These are phyloP conservation scores for Rubia yunnanensis DNA, from an alignment of 257 asterid genomes.

Conservation along the genomic window DNA sequence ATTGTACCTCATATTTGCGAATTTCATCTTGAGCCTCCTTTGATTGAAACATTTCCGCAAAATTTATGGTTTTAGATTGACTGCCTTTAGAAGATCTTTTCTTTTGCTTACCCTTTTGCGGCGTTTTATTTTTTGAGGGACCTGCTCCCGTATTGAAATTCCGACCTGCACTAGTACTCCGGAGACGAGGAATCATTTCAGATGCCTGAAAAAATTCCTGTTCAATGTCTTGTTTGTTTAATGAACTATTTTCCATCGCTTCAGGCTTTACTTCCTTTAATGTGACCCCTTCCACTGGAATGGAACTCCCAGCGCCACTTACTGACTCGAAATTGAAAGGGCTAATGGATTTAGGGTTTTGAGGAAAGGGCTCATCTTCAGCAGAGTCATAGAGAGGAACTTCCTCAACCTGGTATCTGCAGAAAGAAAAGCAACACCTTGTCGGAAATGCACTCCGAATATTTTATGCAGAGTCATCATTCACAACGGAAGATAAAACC, in stretches of 20 bases:
- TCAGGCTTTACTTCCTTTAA: constrained; percentile 28
- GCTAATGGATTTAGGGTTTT: constrained; percentile 23
- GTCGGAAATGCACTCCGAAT: neutral
- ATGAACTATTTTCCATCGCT: constrained; percentile 21
- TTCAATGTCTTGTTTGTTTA: constrained; percentile 24
- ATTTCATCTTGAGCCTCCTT: constrained; percentile 67
- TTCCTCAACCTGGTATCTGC: constrained; percentile 80
- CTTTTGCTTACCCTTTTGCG: constrained; percentile 32
- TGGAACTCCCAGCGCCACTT: constrained; percentile 15
- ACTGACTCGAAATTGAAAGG: constrained; percentile 26
- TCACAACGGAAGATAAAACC: neutral
- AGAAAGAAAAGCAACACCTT: constrained; percentile 16
- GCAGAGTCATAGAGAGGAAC: constrained; percentile 92
- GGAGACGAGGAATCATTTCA: constrained; percentile 49
- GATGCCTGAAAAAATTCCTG: constrained; percentile 36
- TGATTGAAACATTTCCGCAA: constrained; percentile 55
- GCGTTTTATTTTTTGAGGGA: constrained; percentile 50
- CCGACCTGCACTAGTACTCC: constrained; percentile 49
- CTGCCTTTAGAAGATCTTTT: constrained; percentile 38
- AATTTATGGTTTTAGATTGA: constrained; percentile 40
- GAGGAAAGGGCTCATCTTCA: constrained; percentile 65
- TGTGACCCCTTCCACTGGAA: constrained; percentile 18
- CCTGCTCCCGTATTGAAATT: constrained; percentile 44
- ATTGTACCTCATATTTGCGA: constrained; percentile 49
- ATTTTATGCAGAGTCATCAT: neutral